Conservation (phyloP, 2,329 filamentous ascomycete species). For the Pezizomycotina sp. region DNA sequence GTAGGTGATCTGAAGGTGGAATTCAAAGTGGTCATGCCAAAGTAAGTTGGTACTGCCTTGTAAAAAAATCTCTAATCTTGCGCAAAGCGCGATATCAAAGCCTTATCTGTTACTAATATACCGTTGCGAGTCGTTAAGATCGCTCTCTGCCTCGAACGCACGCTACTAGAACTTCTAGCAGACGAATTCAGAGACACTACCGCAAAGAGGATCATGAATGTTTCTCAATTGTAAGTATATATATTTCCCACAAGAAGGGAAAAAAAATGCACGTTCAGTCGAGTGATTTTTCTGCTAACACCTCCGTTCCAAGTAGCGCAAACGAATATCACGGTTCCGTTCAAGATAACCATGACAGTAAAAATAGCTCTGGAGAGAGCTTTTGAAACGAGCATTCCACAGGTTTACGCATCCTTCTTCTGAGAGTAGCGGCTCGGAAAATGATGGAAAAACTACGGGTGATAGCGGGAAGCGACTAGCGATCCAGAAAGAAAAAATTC, state of each 20-base stretch:
- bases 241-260: neutral
- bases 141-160: constrained; percentile 74
- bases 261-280: too few species aligned
- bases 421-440: too few species aligned
- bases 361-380: constrained; percentile 6
- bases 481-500: too few species aligned
- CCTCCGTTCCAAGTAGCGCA: too few species aligned
- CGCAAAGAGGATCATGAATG: constrained; percentile 82
- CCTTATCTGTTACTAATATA: too few species aligned
- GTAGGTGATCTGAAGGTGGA: constrained; percentile 80
- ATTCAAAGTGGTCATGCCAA: constrained; percentile 89
- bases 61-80: neutral
- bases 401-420: constrained; percentile 10
- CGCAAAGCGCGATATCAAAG: neutral
- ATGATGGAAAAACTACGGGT: too few species aligned
- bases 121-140: constrained; percentile 7
- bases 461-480: too few species aligned
- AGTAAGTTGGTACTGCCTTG: constrained; percentile 38
- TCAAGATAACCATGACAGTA: too few species aligned
- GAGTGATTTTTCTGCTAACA: too few species aligned
- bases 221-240: constrained; percentile 32
- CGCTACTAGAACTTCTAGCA: constrained; percentile 84
- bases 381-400: constrained; percentile 14
- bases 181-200: constrained; percentile 90
- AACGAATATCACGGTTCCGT: too few species aligned